These are phyloP conservation scores for Lyophyllum decastes DNA, from an alignment of 768 basidiomycete genomes.

Conservation along the genomic window DNA sequence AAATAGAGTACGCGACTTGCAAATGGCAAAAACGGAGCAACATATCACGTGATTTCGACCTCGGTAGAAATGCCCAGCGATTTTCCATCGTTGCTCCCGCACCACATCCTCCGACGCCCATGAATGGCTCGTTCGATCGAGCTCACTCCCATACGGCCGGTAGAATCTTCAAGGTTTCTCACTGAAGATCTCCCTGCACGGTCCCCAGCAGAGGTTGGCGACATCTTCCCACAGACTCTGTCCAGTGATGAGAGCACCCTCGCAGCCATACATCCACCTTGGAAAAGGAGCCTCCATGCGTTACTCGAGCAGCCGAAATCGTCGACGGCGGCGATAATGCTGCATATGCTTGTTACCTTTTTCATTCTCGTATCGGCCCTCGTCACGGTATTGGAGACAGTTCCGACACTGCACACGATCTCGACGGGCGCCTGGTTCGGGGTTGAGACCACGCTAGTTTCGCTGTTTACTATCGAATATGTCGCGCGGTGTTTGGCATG, in stretches of 20 bases:
- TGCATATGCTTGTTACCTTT: conserved; percentile 70
- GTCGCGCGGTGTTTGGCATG: conserved; percentile 71
- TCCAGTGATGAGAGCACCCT: conserved; percentile 37
- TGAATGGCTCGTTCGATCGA: conserved; percentile 25
- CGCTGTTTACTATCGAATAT: conserved; percentile 87
- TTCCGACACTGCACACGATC: conserved; percentile 72
- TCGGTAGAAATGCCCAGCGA: not conserved
- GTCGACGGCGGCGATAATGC: conserved; percentile 71
- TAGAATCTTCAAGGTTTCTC: conserved; percentile 36
- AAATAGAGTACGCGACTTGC: not conserved
- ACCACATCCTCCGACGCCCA: not conserved
- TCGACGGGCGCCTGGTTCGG: conserved; percentile 82
- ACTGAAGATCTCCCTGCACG: conserved; percentile 38
- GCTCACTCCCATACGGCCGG: conserved; percentile 28
- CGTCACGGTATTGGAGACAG: conserved; percentile 79
- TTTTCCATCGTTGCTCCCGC: not conserved
- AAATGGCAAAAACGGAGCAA: not conserved
- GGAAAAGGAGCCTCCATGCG: conserved; percentile 67
- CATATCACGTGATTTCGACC: not conserved
- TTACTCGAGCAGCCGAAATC: conserved; percentile 83
- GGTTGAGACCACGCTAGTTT: conserved; percentile 80
- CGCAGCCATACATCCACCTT: conserved; percentile 43
- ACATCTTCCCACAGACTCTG: conserved; percentile 37
- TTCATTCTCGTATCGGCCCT: conserved; percentile 76
- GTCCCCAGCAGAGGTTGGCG: conserved; percentile 36